Base-by-base conservation (phyloP, 225 moss, liverwort and hornwort genomes). In the Bryoerythrophyllum caledonicum region DNA sequence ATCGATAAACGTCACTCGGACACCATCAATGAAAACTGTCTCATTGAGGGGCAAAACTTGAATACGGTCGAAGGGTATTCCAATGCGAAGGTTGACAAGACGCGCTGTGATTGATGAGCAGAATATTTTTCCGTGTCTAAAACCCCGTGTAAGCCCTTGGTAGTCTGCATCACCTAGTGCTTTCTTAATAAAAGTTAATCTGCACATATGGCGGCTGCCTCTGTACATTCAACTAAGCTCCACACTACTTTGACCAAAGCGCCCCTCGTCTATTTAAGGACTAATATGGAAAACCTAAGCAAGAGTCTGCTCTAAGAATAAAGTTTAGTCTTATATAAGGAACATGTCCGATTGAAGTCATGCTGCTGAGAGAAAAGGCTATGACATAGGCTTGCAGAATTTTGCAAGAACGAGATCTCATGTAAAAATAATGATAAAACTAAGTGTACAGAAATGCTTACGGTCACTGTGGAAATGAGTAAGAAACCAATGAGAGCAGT, bases 391-490 rank as follows among this genome's bases (percentile, higher is more conserved):
- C 32, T 74, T 48, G 48, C 6, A 58, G 11, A 76, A 44, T 27
- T 17, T 52, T 54, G 24, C 30, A 28, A 62, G 10, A 65, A 60
- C 15, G 26, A 4, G 3, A 8, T 70, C 67, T 82, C 60, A 56
- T 37, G 51, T 52, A 21, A 58, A 65, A 24, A 32, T 27, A 44
- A 30, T 70, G 49, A 56, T 56, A 38, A 54, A 67, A 25, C 17
- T 41, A 82, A 38, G 67, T 53, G 46, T 76, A 65, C 21, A 82
- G 58, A 74, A 70, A 73, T 65, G 84, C 94, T 91, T 91, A 99
- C 95, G 99, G 68, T 99, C 99, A 67, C 90, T 91, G 61, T 99
- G 99, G 75, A 99, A 99, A 79, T 99, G 99, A 62, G 95, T 99
- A 38, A 99, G 91, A 82, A 99, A 99, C 91, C 93, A 99, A 76